phyloP scores from a whole-genome alignment of 1,139 yeast genomes.

The Ashbya aceris region DNA sequence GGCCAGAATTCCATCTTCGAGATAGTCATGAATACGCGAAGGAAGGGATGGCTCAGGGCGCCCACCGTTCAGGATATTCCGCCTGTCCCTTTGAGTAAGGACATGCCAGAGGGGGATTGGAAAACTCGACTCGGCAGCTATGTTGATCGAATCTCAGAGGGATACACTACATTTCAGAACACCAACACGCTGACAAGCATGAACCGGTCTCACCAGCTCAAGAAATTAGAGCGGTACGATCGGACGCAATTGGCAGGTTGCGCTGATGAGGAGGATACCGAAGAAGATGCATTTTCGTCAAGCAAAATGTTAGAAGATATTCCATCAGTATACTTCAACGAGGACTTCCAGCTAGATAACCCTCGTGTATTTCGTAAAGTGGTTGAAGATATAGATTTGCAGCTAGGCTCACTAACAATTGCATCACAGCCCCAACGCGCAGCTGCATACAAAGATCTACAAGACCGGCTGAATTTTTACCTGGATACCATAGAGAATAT shows the following conservation, averaged over 20 bases:
- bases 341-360: constrained; percentile 73
- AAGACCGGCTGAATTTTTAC: constrained; percentile 72
- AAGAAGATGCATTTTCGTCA: constrained; percentile 9
- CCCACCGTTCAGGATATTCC: constrained; percentile 86
- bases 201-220: constrained; percentile 36
- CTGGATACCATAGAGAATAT: constrained; percentile 79
- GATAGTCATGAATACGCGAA: constrained; percentile 38
- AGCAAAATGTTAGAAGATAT: constrained; percentile 31
- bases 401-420: constrained; percentile 18
- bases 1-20: constrained; percentile 78
- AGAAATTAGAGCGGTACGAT: constrained; percentile 14
- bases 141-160: constrained; percentile 39
- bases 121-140: constrained; percentile 43
- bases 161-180: constrained; percentile 43
- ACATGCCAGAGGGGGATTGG: constrained; percentile 42
- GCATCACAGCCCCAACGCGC: constrained; percentile 20
- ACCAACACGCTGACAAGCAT: constrained; percentile 26
- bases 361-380: constrained; percentile 77
- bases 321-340: constrained; percentile 60
- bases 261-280: constrained; percentile 27
- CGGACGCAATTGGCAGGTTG: not conserved
- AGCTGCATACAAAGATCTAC: constrained; percentile 43
- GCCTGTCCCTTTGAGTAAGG: constrained; percentile 59
- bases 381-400: constrained; percentile 32
- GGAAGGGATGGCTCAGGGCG: constrained; percentile 37